Evolutionary conservation across 495 filamentous ascomycete species (phyloP).

Genomic region (Patellaria atrata): DNA sequence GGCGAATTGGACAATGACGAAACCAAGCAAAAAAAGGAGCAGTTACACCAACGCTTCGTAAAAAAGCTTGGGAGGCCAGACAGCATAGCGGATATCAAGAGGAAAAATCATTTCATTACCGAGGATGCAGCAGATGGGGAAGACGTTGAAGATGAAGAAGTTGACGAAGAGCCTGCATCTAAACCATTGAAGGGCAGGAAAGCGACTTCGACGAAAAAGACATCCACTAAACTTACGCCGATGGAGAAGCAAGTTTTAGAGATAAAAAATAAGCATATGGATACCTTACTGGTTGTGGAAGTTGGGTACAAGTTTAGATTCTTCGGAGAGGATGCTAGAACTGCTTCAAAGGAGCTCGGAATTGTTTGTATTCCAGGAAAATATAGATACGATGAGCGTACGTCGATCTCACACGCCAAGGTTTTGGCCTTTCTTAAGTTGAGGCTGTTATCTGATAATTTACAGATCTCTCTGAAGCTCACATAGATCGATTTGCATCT

Average conservation of each 20-base stretch:
- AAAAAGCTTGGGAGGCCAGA: conserved; percentile 77
- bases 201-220: conserved; percentile 43
- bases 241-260: conserved; percentile 89
- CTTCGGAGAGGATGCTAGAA: conserved; percentile 91
- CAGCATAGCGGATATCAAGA: conserved; percentile 54
- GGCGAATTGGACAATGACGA: conserved; percentile 33
- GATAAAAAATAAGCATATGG: conserved; percentile 83
- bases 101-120: conserved; percentile 36
- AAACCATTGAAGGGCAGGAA: conserved; percentile 41
- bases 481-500: conserved; percentile 83
- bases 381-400: conserved; percentile 82
- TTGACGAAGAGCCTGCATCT: conserved; percentile 39
- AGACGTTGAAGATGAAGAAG: conserved; percentile 20
- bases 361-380: conserved; percentile 98
- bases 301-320: conserved; percentile 98
- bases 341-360: conserved; percentile 77
- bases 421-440: not conserved
- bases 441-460: conserved; percentile 1
- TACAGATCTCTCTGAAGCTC: conserved; percentile 74
- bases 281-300: conserved; percentile 78
- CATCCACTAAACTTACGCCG: conserved; percentile 61
- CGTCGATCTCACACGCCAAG: conserved; percentile 13
- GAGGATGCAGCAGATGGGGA: conserved; percentile 35
- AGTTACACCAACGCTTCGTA: conserved; percentile 73
- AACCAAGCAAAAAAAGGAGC: conserved; percentile 40